Base-by-base conservation (phyloP, 768 basidiomycete genomes). In the Leccinum ochraceum region DNA sequence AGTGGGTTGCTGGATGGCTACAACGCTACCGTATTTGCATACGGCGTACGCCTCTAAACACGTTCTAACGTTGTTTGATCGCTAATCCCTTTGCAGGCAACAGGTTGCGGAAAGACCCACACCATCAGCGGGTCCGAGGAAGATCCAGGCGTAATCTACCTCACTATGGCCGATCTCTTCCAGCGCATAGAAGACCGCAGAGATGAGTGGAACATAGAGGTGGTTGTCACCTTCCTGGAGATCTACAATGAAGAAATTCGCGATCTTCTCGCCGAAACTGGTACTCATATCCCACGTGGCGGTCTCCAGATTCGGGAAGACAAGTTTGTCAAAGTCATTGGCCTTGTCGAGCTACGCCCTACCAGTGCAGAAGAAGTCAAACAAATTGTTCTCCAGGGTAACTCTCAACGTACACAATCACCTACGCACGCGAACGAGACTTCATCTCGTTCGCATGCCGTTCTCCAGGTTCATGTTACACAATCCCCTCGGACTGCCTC, bases 71-170 rank as follows among this genome's bases (percentile, higher is more conserved):
- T 20, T 34, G 22, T 60, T 26, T 56, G 57, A 30, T 65, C 30
- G 52, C 63, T 54, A 57, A 69, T 65, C 53, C 56, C 62, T 49
- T 59, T 48, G 20, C 69, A 98, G 97, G 97, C 97, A 24, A 98
- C 97, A n/a, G 97, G 97, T n/a, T 98, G 97, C 73, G 97, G 97
- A 64, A 99, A 99, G 77, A 99, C 97, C 5, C 95, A 98, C 75
- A 99, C 97, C 20, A 98, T 99, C 74, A 97, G 94, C 68, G 96
- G 96, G 59, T 89, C 91, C 39, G 88, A 90, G 50, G 71, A 74
- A 22, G 90, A 96, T 72, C 94, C 93, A 17, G 97, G 97, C 32
- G 87, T 97, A 68, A 97, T 98, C 73, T 95, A 98, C 76, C 83
- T 94, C 60, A 94, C 95, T 20, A 98, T 98, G 95, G 87, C 92